Evolutionary conservation across 768 basidiomycete genomes (phyloP), one percentile per base, ranked within the genome.

Genomic region (Ramaria rubella): DNA sequence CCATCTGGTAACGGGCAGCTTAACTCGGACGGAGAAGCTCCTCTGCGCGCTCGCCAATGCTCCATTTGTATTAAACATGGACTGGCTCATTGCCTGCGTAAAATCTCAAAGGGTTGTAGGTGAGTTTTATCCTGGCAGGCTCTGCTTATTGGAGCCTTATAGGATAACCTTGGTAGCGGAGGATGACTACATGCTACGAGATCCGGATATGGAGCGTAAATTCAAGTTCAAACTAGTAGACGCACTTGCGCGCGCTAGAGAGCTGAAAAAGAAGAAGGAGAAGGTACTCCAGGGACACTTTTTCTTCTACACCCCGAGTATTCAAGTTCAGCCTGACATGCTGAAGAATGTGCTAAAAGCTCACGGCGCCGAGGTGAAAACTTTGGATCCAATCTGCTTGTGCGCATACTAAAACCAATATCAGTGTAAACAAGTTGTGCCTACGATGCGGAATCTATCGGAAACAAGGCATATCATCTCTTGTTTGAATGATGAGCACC

Each of bases 1-100:
- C 0, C 90, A 94, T 69, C 76, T 96, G 12, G 68, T 95, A 46
- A 80, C 82, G 9, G 79, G 77, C 31, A 73, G 75, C 26, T 73
- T 94, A 24, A 81, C 85, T 5, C 80, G 93, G 4, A 95, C 94
- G 1, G 88, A 93, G 65, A 96, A 95, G 67, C 87, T 95, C 65
- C 74, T 96, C 0, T 83, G 83, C 62, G 90, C 89, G 0, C 72
- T 95, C 61, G 76, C 87, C 0, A 69, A 69, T 0, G 81, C 78
- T 0, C 85, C 87, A 0, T 75, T 73, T 59, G 73, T 94, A 46
- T 70, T 96, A 21, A 79, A 75, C 3, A 76, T 77, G 52, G 72
- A 79, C 31, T 96, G 93, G 94, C 78, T 87, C 4, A 73, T 67
- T 5, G 77, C 78, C 0, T 87, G 81, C 11, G 77, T 80, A 3